Base-by-base conservation (phyloP, 352 stramenopile genomes). In the Thraustotheca clavata region DNA sequence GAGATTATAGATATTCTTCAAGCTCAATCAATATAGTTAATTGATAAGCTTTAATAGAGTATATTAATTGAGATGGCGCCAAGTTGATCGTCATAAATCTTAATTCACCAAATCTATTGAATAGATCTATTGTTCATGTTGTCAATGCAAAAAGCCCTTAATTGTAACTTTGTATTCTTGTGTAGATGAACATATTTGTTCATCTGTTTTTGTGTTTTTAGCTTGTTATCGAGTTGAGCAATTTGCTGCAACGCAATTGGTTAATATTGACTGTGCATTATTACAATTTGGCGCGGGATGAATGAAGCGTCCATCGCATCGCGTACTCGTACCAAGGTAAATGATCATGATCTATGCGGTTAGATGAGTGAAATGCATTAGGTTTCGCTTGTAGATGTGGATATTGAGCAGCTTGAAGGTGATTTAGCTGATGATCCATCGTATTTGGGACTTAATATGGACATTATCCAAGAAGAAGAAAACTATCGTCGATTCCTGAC, bases 401-500 rank as follows among this genome's bases (percentile, higher is more conserved):
- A 65, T 16, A 65, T 65, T 36, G 57, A 65, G 31, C n/a, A 65
- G 41, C 57, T 65, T 9, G 57, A 65, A 20, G 41, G 40, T 26
- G 46, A 54, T 46, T 32, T 65, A 26, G 57, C 46, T n/a, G 57
- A 65, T n/a, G 57, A 65, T 46, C 57, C 57, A 22, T 65, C 57
- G 1, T 65, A 54, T 22, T 32, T 65, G 9, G 57, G 57, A 18
- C 41, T 65, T 16, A 46, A 65, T 46, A 65, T 49, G 9, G 40
- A 54, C 20, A 70, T 79, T 34, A 77, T 67, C 0, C 73, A 75
- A 33, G 69, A 88, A 27, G 80, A 86, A 52, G 68, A 69, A 14
- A 82, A 89, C 55, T 94, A 94, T 69, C 85, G 91, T 73, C 80
- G 82, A 18, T 94, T 94, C 60, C 62, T 94, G 48, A 76, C 79